Evolutionary conservation across 2,329 filamentous ascomycete species (phyloP).

Genomic region (Fusarium coffeatum): DNA sequence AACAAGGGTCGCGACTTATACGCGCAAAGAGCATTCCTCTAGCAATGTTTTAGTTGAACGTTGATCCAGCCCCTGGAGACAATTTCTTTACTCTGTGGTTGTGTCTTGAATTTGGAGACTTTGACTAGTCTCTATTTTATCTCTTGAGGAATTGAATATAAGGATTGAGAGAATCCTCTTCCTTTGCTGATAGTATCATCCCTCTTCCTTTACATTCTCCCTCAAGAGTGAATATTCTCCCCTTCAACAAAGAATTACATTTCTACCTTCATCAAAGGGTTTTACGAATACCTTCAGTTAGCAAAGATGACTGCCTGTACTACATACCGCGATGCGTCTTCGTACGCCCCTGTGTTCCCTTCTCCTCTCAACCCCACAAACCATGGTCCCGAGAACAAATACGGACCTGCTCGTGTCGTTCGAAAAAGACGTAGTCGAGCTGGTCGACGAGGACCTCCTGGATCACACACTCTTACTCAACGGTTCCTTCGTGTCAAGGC

Average conservation of each 20-base stretch:
- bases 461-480: slow-evolving; percentile 55
- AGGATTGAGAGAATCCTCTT: slow-evolving; percentile 36
- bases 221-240: slow-evolving; percentile 32
- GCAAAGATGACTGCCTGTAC: slow-evolving; percentile 32
- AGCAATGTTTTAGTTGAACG: slow-evolving; percentile 33
- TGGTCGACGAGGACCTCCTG: slow-evolving; percentile 27
- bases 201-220: slow-evolving; percentile 17
- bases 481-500: slow-evolving; percentile 57
- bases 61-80: slow-evolving; percentile 34
- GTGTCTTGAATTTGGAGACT: slow-evolving; percentile 21
- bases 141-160: slow-evolving; percentile 40
- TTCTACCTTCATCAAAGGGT: neutral
- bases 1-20: slow-evolving; percentile 39
- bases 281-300: slow-evolving; percentile 9
- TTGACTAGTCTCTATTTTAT: slow-evolving; percentile 12
- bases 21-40: slow-evolving; percentile 37
- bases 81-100: slow-evolving; percentile 7
- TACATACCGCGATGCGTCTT: slow-evolving; percentile 31
- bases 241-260: slow-evolving; percentile 10
- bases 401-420: slow-evolving; percentile 28
- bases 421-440: slow-evolving; percentile 36
- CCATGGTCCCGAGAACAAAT: slow-evolving; percentile 26
- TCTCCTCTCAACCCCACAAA: slow-evolving; percentile 48
- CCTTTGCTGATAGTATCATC: slow-evolving; percentile 23
- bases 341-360: slow-evolving; percentile 42